Evolutionary conservation across 768 basidiomycete species (phyloP).

Genomic region (Astraeus odoratus): DNA sequence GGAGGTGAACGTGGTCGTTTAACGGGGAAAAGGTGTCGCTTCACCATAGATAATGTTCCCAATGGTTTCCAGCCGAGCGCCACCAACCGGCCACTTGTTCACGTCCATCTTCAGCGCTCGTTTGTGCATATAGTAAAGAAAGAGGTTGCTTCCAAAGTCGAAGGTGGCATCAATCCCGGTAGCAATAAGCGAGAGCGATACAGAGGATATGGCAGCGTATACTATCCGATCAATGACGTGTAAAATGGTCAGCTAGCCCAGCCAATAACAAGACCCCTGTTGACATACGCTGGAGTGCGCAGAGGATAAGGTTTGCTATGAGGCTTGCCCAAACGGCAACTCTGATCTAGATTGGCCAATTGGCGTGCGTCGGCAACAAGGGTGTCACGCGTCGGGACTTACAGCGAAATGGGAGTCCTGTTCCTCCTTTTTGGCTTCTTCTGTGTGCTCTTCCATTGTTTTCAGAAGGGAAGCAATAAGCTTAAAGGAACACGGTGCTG

Average conservation of each 20-base stretch:
- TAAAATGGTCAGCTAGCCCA: neutral
- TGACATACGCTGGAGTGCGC: constrained; percentile 56
- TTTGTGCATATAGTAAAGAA: constrained; percentile 74
- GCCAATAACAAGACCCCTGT: constrained; percentile 14
- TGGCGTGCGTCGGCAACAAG: neutral
- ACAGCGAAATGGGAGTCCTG: constrained; percentile 62
- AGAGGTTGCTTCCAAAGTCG: constrained; percentile 76
- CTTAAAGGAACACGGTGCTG: constrained; percentile 30
- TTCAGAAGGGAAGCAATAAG: constrained; percentile 85
- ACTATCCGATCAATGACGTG: constrained; percentile 40
- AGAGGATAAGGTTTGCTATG: constrained; percentile 66
- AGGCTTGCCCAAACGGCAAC: constrained; percentile 85
- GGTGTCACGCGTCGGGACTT: constrained; percentile 16
- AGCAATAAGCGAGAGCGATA: constrained; percentile 81
- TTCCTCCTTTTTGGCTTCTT: constrained; percentile 69
- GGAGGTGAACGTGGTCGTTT: neutral
- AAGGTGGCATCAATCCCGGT: constrained; percentile 86
- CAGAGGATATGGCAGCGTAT: constrained; percentile 83
- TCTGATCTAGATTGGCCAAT: constrained; percentile 51
- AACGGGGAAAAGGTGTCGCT: constrained; percentile 3
- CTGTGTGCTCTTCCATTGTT: constrained; percentile 83
- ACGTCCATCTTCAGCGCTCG: constrained; percentile 65
- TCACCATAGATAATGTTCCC: constrained; percentile 83
- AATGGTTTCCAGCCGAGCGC: constrained; percentile 83
- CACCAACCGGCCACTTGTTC: constrained; percentile 90